Conservation (phyloP, 805 yeast species). For the Hanseniaspora jakobsenii region DNA sequence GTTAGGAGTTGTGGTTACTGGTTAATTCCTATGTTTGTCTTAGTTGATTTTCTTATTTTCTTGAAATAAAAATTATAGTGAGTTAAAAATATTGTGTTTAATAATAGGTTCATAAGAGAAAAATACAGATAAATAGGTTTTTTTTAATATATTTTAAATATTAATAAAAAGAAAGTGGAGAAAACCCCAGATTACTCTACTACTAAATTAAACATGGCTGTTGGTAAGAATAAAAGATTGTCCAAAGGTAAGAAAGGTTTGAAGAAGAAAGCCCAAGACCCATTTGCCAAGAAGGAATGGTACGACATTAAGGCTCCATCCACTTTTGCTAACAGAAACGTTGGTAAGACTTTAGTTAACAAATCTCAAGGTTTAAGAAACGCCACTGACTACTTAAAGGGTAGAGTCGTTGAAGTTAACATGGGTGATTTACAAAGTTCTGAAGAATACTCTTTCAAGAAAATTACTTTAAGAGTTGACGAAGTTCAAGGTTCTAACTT, state of each 20-base stretch:
- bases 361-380: constrained; percentile 95
- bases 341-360: constrained; percentile 97
- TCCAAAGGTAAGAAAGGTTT: constrained; percentile 90
- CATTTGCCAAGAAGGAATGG: constrained; percentile 99
- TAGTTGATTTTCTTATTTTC: too few species aligned
- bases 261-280: constrained; percentile 99
- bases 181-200: constrained; percentile 13
- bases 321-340: constrained; percentile 95
- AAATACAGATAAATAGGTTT: not conserved
- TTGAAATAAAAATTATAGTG: not conserved
- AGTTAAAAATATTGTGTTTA: not conserved
- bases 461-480: constrained; percentile 93
- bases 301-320: constrained; percentile 97
- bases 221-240: constrained; percentile 77
- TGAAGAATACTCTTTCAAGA: constrained; percentile 97
- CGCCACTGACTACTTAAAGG: constrained; percentile 96
- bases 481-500: constrained; percentile 98
- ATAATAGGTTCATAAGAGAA: too few species aligned
- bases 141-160: not conserved
- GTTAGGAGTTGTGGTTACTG: too few species aligned
- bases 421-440: constrained; percentile 97
- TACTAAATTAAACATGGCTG: constrained; percentile 43
- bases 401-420: constrained; percentile 91
- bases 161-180: constrained; percentile 1
- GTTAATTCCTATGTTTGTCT: too few species aligned